Base-by-base conservation (phyloP, 352 stramenopile species). In the Poterioochromonas sp. region DNA sequence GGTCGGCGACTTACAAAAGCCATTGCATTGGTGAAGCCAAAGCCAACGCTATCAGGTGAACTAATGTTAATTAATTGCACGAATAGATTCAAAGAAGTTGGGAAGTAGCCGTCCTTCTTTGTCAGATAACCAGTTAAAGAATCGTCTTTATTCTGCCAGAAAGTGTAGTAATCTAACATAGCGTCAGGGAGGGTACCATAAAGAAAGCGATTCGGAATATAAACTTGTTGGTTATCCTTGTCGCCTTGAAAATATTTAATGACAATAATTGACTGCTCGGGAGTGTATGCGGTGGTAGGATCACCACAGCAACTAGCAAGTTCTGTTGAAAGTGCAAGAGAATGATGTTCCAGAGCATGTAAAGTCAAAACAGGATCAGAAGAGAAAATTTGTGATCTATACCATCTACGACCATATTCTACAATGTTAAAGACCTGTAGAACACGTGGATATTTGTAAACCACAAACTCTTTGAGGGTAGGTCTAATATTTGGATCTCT, bases 401-500 rank as follows among this genome's bases (percentile, higher is more conserved):
- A 96, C 80, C 98, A 92, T 18, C 94, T 87, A 34, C 96, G 88
- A 3, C 94, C 96, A 81, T 99, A 91, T 65, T 97, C 95, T 20
- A 98, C 89, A 29, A 99, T 87, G 68, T 96, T 93, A 84, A 95
- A 99, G 29, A 99, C 88, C 54, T 97, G 93, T 47, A 99, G 90
- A 32, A 96, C 87, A 3, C 88, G 89, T 60, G 89, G 90, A 54
- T 97, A 82, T 79, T 94, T 87, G 76, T 95, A 97, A 2, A 97
- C 92, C 22, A 99, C 85, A 54, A 99, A 90, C 85, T 99, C 95
- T 80, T 99, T 99, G 64, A 99, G 91, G 0, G 93, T 98, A 26
- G 47, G 47, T 26, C 15, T 26, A 15, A 26, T 26, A 26, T 15
- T 26, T 26, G 47, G 47, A 20, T 34, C 15, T 15, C 39, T 29